These are phyloP conservation scores for Metschnikowia santaceciliae DNA, from an alignment of 805 yeast species.

Conservation along the genomic window DNA sequence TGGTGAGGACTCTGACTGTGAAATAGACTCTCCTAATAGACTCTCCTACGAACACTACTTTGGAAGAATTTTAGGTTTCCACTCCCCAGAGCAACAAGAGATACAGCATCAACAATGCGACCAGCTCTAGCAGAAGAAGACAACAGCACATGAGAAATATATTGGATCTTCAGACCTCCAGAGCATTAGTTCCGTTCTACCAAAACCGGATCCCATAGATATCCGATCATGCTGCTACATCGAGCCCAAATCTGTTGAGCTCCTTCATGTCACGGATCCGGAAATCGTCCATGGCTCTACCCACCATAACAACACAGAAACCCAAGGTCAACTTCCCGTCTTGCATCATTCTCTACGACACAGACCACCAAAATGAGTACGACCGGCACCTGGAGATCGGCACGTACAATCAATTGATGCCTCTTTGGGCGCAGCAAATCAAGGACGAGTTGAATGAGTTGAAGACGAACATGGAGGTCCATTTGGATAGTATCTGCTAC, in stretches of 20 bases:
- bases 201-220: conserved; percentile 29
- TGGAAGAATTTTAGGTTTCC: not conserved
- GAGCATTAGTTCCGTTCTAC: conserved; percentile 21
- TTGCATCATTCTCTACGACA: conserved; percentile 77
- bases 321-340: conserved; percentile 65
- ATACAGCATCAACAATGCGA: conserved; percentile 4
- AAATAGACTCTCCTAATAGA: not conserved
- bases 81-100: not conserved
- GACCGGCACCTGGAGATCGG: conserved; percentile 92
- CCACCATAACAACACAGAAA: conserved; percentile 3
- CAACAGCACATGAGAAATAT: conserved; percentile 13
- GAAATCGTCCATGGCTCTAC: conserved; percentile 18
- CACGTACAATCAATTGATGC: conserved; percentile 88
- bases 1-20: too few relatives aligned
- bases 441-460: conserved; percentile 78
- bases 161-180: conserved; percentile 17
- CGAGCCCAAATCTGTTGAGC: conserved; percentile 32
- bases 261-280: conserved; percentile 29
- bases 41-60: not conserved
- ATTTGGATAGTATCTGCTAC: conserved; percentile 69
- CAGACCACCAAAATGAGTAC: conserved; percentile 77
- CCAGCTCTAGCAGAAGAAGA: conserved; percentile 8
- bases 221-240: conserved; percentile 22
- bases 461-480: conserved; percentile 75
- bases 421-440: conserved; percentile 78